phyloP scores from a whole-genome alignment of 495 filamentous ascomycete genomes.

The Talaromyces thailandensis region DNA sequence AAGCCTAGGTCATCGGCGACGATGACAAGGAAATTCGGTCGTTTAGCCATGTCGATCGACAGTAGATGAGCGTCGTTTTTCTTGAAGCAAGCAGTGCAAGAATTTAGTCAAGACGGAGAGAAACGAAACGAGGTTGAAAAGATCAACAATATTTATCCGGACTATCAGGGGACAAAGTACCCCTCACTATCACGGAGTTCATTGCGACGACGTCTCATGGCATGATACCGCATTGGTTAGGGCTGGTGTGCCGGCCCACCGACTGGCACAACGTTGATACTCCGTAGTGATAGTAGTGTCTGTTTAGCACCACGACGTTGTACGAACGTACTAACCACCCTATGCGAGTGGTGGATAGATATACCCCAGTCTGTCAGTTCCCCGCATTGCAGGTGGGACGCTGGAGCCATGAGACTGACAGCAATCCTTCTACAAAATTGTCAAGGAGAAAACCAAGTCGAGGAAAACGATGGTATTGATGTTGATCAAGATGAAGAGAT shows the following conservation, averaged over 20 bases:
- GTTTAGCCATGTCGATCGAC: background rate
- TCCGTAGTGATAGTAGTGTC: no score
- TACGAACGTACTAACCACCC: no score
- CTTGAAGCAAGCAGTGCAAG: background rate
- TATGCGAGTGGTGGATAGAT: background rate
- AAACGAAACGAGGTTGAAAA: background rate
- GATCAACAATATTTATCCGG: background rate
- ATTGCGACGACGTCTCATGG: background rate
- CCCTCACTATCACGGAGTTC: background rate
- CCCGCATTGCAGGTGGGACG: background rate
- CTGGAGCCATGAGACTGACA: no score
- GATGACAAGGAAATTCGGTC: background rate
- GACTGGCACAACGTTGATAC: background rate
- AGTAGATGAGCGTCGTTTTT: background rate
- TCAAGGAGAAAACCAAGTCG: no score
- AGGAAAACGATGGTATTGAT: background rate
- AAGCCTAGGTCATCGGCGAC: slow-evolving; percentile 12
- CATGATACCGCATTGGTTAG: background rate
- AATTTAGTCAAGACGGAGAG: background rate
- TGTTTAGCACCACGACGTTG: background rate
- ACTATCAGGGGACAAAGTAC: background rate
- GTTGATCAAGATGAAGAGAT: background rate
- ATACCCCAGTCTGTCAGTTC: background rate
- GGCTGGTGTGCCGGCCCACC: no score
- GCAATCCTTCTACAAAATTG: no score